These are phyloP conservation scores for Phytophthora idaei DNA, from an alignment of 352 stramenopile genomes.

Conservation along the genomic window DNA sequence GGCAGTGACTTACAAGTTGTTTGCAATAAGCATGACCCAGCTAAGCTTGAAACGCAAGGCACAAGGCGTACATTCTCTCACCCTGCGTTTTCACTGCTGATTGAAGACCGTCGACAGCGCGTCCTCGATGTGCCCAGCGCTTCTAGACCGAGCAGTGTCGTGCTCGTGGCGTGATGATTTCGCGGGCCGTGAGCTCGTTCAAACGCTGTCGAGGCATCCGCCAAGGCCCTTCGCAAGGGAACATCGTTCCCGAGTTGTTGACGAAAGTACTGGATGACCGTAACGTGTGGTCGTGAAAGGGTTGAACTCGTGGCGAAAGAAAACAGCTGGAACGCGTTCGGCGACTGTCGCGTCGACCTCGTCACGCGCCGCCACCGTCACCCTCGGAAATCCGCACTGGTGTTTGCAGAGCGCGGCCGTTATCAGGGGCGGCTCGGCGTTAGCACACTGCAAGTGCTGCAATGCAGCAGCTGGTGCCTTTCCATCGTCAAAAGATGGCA, in stretches of 20 bases:
- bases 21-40: too few species aligned
- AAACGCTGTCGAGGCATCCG: neutral
- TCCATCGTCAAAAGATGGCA: constrained; percentile 12
- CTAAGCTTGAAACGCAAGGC: constrained; percentile 6
- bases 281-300: constrained; percentile 22
- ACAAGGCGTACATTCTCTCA: neutral
- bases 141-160: too few species aligned
- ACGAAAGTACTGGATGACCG: constrained; percentile 10
- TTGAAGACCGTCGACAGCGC: neutral
- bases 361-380: constrained; percentile 13
- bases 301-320: constrained; percentile 22
- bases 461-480: constrained; percentile 9
- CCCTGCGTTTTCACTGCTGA: constrained; percentile 2
- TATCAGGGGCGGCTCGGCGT: constrained; percentile 15
- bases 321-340: constrained; percentile 26
- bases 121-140: too few species aligned
- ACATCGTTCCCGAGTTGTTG: constrained; percentile 2
- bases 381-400: constrained; percentile 14
- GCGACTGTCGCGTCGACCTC: constrained; percentile 25
- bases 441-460: constrained; percentile 8
- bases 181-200: too few species aligned
- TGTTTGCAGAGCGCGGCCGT: constrained; percentile 15
- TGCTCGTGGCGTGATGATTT: too few species aligned
- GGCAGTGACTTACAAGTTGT: too few species aligned
- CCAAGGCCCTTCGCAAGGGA: neutral